Conservation (phyloP, 345 rosid species). For the Melaleuca alternifolia region DNA sequence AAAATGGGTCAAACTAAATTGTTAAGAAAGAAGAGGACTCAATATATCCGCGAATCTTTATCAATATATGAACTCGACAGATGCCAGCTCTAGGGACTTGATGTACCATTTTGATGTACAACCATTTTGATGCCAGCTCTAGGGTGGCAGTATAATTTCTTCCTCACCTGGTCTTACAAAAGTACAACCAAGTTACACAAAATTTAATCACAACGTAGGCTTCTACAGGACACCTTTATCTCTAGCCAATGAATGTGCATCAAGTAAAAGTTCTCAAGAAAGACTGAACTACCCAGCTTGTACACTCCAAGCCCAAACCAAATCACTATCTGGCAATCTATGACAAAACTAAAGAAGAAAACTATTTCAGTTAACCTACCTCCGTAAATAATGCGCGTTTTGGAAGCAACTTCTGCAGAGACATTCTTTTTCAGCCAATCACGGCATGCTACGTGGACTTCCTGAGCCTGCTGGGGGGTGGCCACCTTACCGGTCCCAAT, state of each 20-base stretch:
- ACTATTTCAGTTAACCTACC: constrained; percentile 25
- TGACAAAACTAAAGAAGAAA: not conserved
- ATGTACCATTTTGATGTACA: not conserved
- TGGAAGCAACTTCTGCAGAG: constrained; percentile 85
- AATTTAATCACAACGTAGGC: not conserved
- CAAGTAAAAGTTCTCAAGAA: not conserved
- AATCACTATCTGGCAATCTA: not conserved
- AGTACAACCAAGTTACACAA: not conserved
- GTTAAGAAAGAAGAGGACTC: not conserved
- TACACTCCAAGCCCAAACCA: not conserved
- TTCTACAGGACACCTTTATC: not conserved
- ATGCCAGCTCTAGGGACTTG: not conserved
- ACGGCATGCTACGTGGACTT: constrained; percentile 82
- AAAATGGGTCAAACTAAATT: not conserved
- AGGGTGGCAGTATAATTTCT: not conserved
- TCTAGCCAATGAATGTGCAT: not conserved
- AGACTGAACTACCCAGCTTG: not conserved
- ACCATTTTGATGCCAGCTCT: not conserved
- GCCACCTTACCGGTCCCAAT: constrained; percentile 99
- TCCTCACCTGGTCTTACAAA: not conserved
- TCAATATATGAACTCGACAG: not conserved
- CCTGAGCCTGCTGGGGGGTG: constrained; percentile 89
- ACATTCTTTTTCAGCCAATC: constrained; percentile 89
- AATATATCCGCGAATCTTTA: not conserved
- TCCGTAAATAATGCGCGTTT: constrained; percentile 93